Base-by-base conservation (phyloP, 1,284 basidiomycete genomes). In the Neolentinus lepideus region DNA sequence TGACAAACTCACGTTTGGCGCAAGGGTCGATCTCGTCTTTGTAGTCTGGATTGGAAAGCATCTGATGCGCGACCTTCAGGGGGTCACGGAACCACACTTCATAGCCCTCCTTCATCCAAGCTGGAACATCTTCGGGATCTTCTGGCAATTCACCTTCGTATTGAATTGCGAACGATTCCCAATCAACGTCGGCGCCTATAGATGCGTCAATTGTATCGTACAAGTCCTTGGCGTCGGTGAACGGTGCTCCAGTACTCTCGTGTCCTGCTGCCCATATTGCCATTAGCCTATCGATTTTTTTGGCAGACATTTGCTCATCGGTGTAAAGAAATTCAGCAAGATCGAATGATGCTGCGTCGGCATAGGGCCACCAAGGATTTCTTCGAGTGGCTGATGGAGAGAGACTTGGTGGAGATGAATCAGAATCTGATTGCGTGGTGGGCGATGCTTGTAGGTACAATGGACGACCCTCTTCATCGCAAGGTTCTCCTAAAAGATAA, bases 11-110 rank as follows among this genome's bases (percentile, higher is more conserved):
- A 59, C 24, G 59, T 59, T 2, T 52, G 47, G 48, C 58, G 54
- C 12, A 62, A 10, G 27, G 58, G 43, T 63, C 58, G 2, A 50
- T n/a, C 22, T 29, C 22, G 4, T 22, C 47, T 9, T 50, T 22
- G 24, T 25, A 50, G 27, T 26, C 64, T 0, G 58, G 58, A 47
- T 62, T 66, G 2, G 35, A 24, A 1, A 65, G 52, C 53, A 64
- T 58, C 1, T 55, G 35, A 3, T 22, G 55, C 0, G 58, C 21
- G 6, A 63, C 26, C 0, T 24, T 27, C 2, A 31, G 59, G 1
- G 61, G 36, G 74, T 69, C 27, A 73, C 68, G 22, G 12, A 3
- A 26, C 11, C 22, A 29, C 9, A 50, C 47, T 16, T 26, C 48
- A 45, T 38, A 56, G 16, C n/a, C 19, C 31, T 29, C 16, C 11